A percentile compares a stretch with the other conserved stretches of the same genome.
Evolutionary conservation across 768 basidiomycete species (phyloP).

Genomic region (Coprinellus aureogranulatus): DNA sequence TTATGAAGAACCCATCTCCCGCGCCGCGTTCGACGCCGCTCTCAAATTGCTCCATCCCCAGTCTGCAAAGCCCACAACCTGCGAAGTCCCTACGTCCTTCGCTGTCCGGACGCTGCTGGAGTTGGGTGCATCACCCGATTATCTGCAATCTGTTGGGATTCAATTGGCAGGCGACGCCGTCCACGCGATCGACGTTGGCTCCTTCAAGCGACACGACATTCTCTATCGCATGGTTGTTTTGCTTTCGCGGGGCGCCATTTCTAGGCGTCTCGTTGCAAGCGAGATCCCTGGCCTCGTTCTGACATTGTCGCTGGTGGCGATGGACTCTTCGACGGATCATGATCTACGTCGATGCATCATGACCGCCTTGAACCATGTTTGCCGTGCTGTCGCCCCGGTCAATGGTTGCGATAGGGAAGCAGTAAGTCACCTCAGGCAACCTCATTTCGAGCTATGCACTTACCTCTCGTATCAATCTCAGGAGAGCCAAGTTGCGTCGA

Average conservation of each 20-base stretch:
- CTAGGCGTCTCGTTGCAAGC: conserved; percentile 28
- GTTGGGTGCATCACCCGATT: conserved; percentile 42
- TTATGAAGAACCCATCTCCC: neutral
- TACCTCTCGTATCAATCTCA: conserved; percentile 21
- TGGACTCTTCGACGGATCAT: conserved; percentile 48
- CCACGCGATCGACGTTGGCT: conserved; percentile 11
- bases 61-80: conserved; percentile 7
- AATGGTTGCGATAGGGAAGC: conserved; percentile 22
- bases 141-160: conserved; percentile 36
- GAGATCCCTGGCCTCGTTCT: conserved; percentile 51
- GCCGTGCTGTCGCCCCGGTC: conserved; percentile 36
- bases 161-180: conserved; percentile 8
- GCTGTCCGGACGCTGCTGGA: conserved; percentile 37
- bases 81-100: neutral
- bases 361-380: conserved; percentile 45
- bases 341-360: conserved; percentile 48
- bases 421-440: conserved; percentile 18
- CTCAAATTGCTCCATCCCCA: neutral
- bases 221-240: conserved; percentile 43
- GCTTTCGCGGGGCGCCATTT: conserved; percentile 43
- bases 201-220: conserved; percentile 25
- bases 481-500: conserved; percentile 48
- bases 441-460: neutral
- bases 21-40: neutral
- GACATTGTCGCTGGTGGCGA: conserved; percentile 50